phyloP scores from a whole-genome alignment of 768 basidiomycete genomes.

The Lanmaoa rubissima region DNA sequence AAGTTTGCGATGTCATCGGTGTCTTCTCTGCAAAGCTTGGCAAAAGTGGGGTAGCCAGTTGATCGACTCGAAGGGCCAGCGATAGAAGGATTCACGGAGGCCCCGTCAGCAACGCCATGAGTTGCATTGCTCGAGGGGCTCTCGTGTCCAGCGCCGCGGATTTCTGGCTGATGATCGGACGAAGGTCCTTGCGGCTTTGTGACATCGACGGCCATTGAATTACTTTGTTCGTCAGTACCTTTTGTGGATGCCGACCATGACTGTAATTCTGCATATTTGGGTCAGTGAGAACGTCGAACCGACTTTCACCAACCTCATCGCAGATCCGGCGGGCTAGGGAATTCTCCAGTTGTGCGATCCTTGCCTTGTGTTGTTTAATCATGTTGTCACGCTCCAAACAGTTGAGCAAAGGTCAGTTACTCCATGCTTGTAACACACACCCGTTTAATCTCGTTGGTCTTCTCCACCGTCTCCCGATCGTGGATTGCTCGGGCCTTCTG shows the following conservation, averaged over 20 bases:
- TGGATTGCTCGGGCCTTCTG: slow-evolving; percentile 44
- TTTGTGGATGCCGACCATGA: slow-evolving; percentile 11
- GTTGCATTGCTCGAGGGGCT: slow-evolving; percentile 8
- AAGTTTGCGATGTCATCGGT: slow-evolving; percentile 26
- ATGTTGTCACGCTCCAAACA: slow-evolving; percentile 46
- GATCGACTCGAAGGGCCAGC: slow-evolving; percentile 23
- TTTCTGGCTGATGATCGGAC: slow-evolving; percentile 17
- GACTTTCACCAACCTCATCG: slow-evolving; percentile 26
- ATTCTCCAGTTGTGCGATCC: slow-evolving; percentile 46
- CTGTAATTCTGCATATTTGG: slow-evolving; percentile 13
- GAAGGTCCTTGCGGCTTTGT: slow-evolving; percentile 8
- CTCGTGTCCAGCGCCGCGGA: slow-evolving; percentile 18
- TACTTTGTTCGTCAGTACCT: slow-evolving; percentile 11
- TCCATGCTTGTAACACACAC: slow-evolving; percentile 32
- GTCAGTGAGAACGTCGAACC: slow-evolving; percentile 16
- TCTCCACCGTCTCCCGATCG: slow-evolving; percentile 52
- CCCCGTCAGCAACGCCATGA: slow-evolving; percentile 3
- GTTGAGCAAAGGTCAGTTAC: slow-evolving; percentile 6
- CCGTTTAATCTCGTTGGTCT: slow-evolving; percentile 55
- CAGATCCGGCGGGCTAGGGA: slow-evolving; percentile 45
- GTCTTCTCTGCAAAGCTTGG: slow-evolving; percentile 27
- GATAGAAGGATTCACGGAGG: slow-evolving; percentile 8
- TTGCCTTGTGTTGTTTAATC: slow-evolving; percentile 42
- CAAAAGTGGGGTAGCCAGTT: slow-evolving; percentile 18
- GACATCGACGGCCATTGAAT: slow-evolving; percentile 8